phyloP scores from a whole-genome alignment of 2,329 filamentous ascomycete genomes.

The Fusarium illudens region DNA sequence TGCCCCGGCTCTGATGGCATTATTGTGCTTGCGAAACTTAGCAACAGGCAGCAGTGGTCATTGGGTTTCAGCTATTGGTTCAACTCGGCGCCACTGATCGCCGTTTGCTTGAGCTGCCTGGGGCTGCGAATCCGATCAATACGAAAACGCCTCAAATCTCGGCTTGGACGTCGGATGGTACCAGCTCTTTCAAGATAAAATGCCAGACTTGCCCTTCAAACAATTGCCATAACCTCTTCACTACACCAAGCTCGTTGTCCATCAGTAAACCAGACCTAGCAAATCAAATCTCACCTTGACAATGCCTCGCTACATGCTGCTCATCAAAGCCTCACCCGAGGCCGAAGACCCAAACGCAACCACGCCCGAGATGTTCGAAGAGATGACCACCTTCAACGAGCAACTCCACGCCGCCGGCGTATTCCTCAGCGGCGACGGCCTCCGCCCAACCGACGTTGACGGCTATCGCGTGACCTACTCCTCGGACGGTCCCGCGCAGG shows the following conservation, averaged over 20 bases:
- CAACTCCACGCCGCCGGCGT: slow-evolving; percentile 39
- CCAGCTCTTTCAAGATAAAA: not conserved
- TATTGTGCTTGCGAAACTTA: not conserved
- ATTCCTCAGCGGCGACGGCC: slow-evolving; percentile 41
- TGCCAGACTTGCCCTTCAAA: not conserved
- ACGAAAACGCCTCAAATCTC: not conserved
- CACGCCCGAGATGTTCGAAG: slow-evolving; percentile 32
- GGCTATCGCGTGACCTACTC: slow-evolving; percentile 43
- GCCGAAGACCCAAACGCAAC: slow-evolving; percentile 31
- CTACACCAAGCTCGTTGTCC: not conserved
- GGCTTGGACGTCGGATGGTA: not conserved
- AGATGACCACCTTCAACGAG: slow-evolving; percentile 43
- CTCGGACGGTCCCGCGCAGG: slow-evolving; percentile 22
- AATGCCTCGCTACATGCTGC: slow-evolving; percentile 45
- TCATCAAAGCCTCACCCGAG: slow-evolving; percentile 42
- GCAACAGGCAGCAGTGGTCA: not conserved
- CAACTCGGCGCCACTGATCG: not conserved
- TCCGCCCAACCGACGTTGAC: slow-evolving; percentile 38
- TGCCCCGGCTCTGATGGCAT: not conserved
- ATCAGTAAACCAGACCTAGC: not conserved
- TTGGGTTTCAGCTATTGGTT: not conserved
- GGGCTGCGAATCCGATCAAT: not conserved
- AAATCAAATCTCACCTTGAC: not conserved
- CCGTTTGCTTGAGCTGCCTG: not conserved
- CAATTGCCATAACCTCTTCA: not conserved